These are phyloP conservation scores for Castanospermum australe DNA, from an alignment of 306 rosid species.

Conservation along the genomic window DNA sequence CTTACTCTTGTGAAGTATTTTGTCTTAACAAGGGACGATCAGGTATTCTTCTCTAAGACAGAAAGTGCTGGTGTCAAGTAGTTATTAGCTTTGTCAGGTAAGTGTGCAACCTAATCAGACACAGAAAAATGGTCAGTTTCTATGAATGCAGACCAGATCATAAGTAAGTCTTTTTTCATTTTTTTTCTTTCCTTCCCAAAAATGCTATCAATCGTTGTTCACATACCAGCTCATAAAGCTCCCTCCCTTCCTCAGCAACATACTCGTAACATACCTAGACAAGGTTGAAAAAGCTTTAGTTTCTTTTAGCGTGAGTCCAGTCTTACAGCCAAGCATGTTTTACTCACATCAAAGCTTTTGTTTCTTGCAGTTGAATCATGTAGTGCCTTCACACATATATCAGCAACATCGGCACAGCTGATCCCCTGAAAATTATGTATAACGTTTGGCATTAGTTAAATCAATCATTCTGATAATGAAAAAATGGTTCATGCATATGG, in stretches of 20 bases:
- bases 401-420: conserved; percentile 99
- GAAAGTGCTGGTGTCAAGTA: conserved; percentile 93
- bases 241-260: conserved; percentile 84
- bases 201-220: neutral
- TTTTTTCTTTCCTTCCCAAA: neutral
- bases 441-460: neutral
- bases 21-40: conserved; percentile 30
- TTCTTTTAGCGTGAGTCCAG: conserved; percentile 10
- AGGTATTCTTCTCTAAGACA: conserved; percentile 91
- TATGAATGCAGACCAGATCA: conserved; percentile 7
- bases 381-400: conserved; percentile 94
- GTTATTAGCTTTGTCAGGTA: conserved; percentile 98
- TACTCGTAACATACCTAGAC: conserved; percentile 90
- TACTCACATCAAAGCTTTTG: conserved; percentile 96
- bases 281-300: conserved; percentile 26
- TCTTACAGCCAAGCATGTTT: conserved; percentile 14
- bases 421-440: conserved; percentile 58
- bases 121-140: conserved; percentile 18
- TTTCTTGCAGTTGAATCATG: conserved; percentile 94
- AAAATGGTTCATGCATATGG: neutral
- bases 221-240: conserved; percentile 94
- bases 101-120: conserved; percentile 81
- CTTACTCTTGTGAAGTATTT: neutral
- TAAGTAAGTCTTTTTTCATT: neutral
- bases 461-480: conserved; percentile 4